Base-by-base conservation (phyloP, 345 rosid genomes). In the Brassica carinata region DNA sequence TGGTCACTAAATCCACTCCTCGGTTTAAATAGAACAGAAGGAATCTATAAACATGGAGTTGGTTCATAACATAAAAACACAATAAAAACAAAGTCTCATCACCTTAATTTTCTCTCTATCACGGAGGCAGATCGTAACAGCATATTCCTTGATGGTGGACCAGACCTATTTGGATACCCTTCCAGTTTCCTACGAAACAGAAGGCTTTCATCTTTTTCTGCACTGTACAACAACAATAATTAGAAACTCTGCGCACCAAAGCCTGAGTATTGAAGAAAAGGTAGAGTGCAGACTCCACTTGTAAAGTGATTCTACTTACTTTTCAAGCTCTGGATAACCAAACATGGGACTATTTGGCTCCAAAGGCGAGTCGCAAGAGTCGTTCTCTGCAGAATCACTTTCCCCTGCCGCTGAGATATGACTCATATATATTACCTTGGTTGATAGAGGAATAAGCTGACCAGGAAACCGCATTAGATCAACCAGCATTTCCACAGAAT, bases 401-500 rank as follows among this genome's bases (percentile, higher is more conserved):
- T 95, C 99, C 88, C 93, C 99, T 73, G 96, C 94, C n/a, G 94
- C 90, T 75, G 97, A 89, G 53, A 89, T 84, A 85, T 95, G 99
- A 83, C 93, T 87, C 97, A 91, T 90, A 81, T 87, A 86, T 51
- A 93, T 91, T 34, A 97, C 99, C 74, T 86, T 93, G 40, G 97
- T 90, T 64, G 98, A 88, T 59, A 85, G 74, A 3, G 97, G 98
- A 75, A 94, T 96, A 73, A 96, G 84, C 86, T 91, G 92, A 76
- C 99, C 99, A 2, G 99, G 99, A 89, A 88, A 90, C 59, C 97
- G 90, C 97, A 96, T 90, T n/a, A 96, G 97, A 85, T 96, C 98
- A 57, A 96, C 97, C 87, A 96, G 87, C 77, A 89, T 83, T 80
- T 94, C 99, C 83, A 89, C 87, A 61, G 97, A 96, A 81, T 94